Conservation (phyloP, 192 early-diverging fungal species). For the Backusella luteola region DNA sequence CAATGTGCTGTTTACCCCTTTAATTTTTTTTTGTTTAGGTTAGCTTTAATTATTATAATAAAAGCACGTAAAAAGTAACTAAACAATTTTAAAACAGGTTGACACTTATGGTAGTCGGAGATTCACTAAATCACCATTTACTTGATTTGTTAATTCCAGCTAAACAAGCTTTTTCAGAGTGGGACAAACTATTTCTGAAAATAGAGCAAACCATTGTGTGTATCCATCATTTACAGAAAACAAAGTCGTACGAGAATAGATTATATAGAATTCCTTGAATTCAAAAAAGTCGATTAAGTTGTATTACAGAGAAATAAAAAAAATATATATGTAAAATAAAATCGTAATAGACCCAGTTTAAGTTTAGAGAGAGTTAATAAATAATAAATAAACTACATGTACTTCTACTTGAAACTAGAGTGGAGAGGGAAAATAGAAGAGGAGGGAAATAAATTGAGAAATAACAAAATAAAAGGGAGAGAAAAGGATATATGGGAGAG, state of each 20-base stretch:
- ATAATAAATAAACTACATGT: constrained; percentile 8
- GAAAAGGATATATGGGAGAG: not conserved
- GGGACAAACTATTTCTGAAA: constrained; percentile 3
- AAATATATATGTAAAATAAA: not conserved
- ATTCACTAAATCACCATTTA: not conserved
- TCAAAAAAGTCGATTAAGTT: not conserved
- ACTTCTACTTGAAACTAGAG: constrained; percentile 7
- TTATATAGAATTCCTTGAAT: constrained; percentile 8
- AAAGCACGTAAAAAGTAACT: not conserved
- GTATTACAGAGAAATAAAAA: not conserved
- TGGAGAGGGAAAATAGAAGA: not conserved
- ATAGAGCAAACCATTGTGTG: not conserved
- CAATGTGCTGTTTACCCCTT: not conserved
- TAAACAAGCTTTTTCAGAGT: not conserved
- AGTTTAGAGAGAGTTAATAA: constrained; percentile 2
- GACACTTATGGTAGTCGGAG: not conserved
- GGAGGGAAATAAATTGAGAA: not conserved
- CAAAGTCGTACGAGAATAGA: not conserved
- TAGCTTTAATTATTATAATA: not conserved
- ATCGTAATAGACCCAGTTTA: not conserved
- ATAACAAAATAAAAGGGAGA: not conserved
- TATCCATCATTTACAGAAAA: constrained; percentile 6
- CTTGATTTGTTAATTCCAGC: not conserved
- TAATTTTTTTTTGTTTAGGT: not conserved
- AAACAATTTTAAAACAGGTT: not conserved